A percentile compares a stretch with the other conserved stretches of the same genome.
Evolutionary conservation across 2,329 filamentous ascomycete species (phyloP).

Genomic region (Fusarium staphyleae): DNA sequence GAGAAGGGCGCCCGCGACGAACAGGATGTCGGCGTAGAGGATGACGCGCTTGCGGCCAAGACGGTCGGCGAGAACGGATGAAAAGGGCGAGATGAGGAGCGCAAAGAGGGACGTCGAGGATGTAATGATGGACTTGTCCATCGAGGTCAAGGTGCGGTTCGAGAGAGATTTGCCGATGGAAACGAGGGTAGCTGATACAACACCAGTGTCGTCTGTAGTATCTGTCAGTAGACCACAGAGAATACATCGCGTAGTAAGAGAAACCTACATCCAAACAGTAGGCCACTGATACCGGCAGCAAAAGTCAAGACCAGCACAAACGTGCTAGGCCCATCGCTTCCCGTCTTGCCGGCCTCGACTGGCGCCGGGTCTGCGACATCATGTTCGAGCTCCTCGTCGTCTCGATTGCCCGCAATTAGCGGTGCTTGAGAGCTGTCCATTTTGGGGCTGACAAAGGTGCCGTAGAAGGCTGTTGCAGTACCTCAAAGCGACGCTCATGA

Average conservation of each 20-base stretch:
- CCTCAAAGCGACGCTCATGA: slow-evolving; percentile 22
- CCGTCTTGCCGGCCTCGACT: slow-evolving; percentile 41
- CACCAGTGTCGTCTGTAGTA: slow-evolving; percentile 67
- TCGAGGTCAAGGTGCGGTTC: slow-evolving; percentile 61
- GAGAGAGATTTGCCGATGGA: slow-evolving; percentile 68
- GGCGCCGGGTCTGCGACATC: slow-evolving; percentile 36
- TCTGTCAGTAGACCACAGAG: slow-evolving; percentile 4
- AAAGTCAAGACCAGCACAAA: slow-evolving; percentile 70
- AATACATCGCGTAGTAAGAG: background rate
- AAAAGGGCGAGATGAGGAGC: slow-evolving; percentile 67
- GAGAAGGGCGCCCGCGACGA: slow-evolving; percentile 69
- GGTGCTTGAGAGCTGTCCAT: slow-evolving; percentile 51
- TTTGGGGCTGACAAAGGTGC: slow-evolving; percentile 10
- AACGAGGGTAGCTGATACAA: slow-evolving; percentile 72
- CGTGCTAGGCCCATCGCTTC: slow-evolving; percentile 48
- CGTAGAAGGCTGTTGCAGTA: background rate
- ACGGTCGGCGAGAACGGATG: slow-evolving; percentile 68
- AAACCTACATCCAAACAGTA: slow-evolving; percentile 71
- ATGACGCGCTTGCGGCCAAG: slow-evolving; percentile 69
- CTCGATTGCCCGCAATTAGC: slow-evolving; percentile 46
- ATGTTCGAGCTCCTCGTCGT: slow-evolving; percentile 46
- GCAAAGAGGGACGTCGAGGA: slow-evolving; percentile 73
- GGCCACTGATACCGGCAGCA: slow-evolving; percentile 70
- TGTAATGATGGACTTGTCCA: slow-evolving; percentile 75
- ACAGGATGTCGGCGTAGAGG: slow-evolving; percentile 70